Base-by-base conservation (phyloP, 352 stramenopile species). In the Phytophthora kernoviae region DNA sequence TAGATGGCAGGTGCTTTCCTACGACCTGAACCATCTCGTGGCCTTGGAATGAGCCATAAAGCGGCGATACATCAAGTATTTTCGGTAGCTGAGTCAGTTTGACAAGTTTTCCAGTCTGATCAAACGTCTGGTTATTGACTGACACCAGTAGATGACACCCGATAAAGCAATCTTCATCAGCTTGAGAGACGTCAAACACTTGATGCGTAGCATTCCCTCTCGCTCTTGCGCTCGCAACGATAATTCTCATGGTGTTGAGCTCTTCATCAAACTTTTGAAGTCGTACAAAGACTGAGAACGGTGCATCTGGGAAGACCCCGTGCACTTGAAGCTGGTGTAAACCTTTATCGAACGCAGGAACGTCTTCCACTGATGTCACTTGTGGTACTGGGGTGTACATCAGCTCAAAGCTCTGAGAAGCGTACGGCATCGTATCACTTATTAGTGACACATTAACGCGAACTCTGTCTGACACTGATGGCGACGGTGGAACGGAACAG, bases 71-170 rank as follows among this genome's bases (percentile, higher is more conserved):
- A 0, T 17, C 45, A 9, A 48, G 11, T 20, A 79, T 57, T 42
- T 52, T 40, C 24, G 51, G 42, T 22, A 54, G 4, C 7, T 57
- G 20, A 11, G 47, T 42, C 1, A 81, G 21, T 11, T 34, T 26
- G 12, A 81, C 30, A 22, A 42, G 27, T 22, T 67, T 78, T 15
- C 61, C 68, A 1, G 65, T 74, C 24, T 49, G 45, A 0, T 20
- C 24, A 52, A 71, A 81, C 1, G 56, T 61, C 21, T 81, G 73
- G 11, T 79, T 70, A 42, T 86, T 86, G 3, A 84, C 62, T 4
- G 76, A 86, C 6, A 79, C n/a, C 8, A 67, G 51, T 5, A 78
- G 2, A 14, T 67, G 40, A n/a, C 76, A 85, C 1, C 50, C 56
- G 15, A 32, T 21, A 1, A 12, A 48, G n/a, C 68, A 77, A 51